These are phyloP conservation scores for Dendrocalamus sinicus DNA, from an alignment of 176 grass and related monocot species.

Conservation along the genomic window DNA sequence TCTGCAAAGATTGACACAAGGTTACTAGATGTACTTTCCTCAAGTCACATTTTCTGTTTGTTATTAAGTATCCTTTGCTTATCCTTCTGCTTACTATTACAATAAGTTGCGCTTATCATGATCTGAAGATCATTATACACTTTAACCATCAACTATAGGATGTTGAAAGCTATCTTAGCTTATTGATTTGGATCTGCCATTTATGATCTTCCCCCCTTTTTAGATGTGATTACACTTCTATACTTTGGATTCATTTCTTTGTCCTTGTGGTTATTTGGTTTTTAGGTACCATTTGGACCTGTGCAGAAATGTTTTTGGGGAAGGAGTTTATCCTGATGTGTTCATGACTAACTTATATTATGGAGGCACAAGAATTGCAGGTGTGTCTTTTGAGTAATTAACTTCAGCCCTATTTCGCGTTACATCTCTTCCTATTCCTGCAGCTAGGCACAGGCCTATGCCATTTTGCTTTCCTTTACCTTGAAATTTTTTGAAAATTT, in stretches of 20 bases:
- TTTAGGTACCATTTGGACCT: slow-evolving; percentile 93
- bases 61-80: slow-evolving; percentile 16
- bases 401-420: neutral
- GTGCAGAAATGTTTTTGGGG: slow-evolving; percentile 87
- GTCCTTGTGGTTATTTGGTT: slow-evolving; percentile 36
- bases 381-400: slow-evolving; percentile 40
- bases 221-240: slow-evolving; percentile 16
- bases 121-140: slow-evolving; percentile 15
- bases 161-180: slow-evolving; percentile 24
- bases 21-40: slow-evolving; percentile 47
- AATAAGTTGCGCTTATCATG: neutral
- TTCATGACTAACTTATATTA: slow-evolving; percentile 97
- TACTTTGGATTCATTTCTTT: neutral
- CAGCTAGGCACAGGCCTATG: neutral
- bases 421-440: neutral
- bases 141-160: neutral
- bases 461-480: slow-evolving; percentile 26
- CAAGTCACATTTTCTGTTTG: neutral
- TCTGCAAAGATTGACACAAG: slow-evolving; percentile 78
- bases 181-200: neutral
- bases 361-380: slow-evolving; percentile 87
- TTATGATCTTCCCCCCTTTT: neutral
- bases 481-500: neutral
- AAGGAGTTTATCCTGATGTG: slow-evolving; percentile 89
- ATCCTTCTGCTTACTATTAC: neutral